Evolutionary conservation across 2,329 filamentous ascomycete genomes (phyloP), one percentile per base, ranked within the genome.

Genomic region (Pseudogymnoascus sp.): DNA sequence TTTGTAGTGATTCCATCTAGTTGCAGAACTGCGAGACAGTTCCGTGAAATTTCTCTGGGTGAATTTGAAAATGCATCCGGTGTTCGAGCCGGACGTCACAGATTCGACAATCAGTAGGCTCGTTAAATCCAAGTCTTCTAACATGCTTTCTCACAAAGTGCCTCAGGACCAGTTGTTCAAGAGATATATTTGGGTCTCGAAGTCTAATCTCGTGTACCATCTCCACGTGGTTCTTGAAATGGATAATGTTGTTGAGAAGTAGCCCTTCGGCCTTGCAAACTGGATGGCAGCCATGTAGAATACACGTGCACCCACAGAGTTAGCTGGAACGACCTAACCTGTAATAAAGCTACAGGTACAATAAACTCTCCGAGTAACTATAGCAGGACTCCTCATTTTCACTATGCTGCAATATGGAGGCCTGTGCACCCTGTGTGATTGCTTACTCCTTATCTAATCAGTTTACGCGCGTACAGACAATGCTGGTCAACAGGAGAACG

Each of bases 101-200:
- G 14, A 61, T 61, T 38, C 16, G 16, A 40, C 59, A 61, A 0
- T 60, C 59, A 1, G 14, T 61, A 16, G 16, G 33, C 59, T 37
- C 33, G n/a, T 38, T 16, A 28, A 3, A 33, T 61, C 38, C 4
- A 28, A 61, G 22, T 38, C 22, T 61, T 28, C n/a, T 61, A 22
- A 61, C 33, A 40, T 61, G 33, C 59, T 61, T 61, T 38, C 16
- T 35, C 14, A 61, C 19, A 61, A 61, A 61, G 59, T 61, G 59
- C 37, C 33, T 61, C n/a, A n/a, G n/a, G n/a, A n/a, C n/a, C n/a
- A n/a, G n/a, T n/a, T n/a, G n/a, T n/a, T n/a, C n/a, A n/a, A n/a
- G n/a, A n/a, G n/a, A n/a, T n/a, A n/a, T n/a, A n/a, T n/a, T n/a
- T n/a, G n/a, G n/a, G n/a, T n/a, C n/a, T n/a, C n/a, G n/a, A n/a